These are phyloP conservation scores for Elsinoe necatrix DNA, from an alignment of 2,329 filamentous ascomycete genomes.

Conservation along the genomic window DNA sequence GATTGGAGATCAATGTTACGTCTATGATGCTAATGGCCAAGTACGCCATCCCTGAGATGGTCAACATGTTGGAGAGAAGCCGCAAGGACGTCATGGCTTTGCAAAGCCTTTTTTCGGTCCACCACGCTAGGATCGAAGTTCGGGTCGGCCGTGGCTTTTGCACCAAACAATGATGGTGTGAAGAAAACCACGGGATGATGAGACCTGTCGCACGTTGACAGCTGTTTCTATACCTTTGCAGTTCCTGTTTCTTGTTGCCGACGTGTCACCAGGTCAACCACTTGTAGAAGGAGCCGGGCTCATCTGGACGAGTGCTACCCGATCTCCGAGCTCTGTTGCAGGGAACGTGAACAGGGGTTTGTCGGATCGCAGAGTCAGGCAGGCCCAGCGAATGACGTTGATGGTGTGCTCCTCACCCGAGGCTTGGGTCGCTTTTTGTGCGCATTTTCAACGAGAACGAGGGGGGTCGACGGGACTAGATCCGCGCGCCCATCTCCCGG, in stretches of 20 bases:
- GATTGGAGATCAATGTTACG: constrained; percentile 54
- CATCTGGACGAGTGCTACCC: neutral
- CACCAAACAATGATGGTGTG: constrained; percentile 4
- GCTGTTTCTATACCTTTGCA: neutral
- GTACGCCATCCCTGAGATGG: constrained; percentile 53
- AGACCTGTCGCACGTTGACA: neutral
- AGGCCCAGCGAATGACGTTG: constrained; percentile 4
- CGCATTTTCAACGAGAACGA: neutral
- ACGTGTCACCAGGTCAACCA: neutral
- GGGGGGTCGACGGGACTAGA: neutral
- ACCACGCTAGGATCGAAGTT: neutral
- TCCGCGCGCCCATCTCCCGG: constrained; percentile 5
- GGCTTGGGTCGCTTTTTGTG: constrained; percentile 1
- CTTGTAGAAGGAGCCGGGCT: neutral
- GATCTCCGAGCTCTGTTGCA: constrained; percentile 2
- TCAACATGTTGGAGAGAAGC: neutral
- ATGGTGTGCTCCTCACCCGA: neutral
- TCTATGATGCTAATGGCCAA: constrained; percentile 60
- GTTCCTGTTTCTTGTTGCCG: neutral
- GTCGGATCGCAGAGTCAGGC: neutral
- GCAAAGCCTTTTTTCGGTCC: neutral
- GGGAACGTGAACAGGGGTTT: constrained; percentile 11
- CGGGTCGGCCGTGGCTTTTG: constrained; percentile 1
- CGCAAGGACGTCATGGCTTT: constrained; percentile 5
- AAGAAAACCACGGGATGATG: neutral